These are phyloP conservation scores for Wickerhamomyces tratensis DNA, from an alignment of 805 yeast genomes.

Conservation along the genomic window DNA sequence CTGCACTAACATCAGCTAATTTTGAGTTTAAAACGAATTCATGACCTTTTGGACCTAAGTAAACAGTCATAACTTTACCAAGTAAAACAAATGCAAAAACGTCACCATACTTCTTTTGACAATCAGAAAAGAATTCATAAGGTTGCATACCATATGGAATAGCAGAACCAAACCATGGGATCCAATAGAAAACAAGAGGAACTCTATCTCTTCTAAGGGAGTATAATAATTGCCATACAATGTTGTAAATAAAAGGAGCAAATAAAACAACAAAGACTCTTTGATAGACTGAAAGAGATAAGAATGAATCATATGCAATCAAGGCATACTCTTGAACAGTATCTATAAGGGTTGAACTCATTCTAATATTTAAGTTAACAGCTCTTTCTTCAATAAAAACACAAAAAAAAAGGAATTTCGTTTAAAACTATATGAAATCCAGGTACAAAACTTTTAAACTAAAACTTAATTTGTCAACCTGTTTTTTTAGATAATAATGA, in stretches of 20 bases:
- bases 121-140: constrained; percentile 73
- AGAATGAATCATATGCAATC: constrained; percentile 12
- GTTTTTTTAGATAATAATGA: too few relatives aligned
- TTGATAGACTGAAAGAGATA: constrained; percentile 25
- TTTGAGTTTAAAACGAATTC: constrained; percentile 92
- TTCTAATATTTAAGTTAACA: too few relatives aligned
- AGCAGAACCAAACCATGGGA: constrained; percentile 96
- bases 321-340: neutral
- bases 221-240: constrained; percentile 58
- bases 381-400: too few relatives aligned
- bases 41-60: constrained; percentile 95
- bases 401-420: too few relatives aligned
- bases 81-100: constrained; percentile 82
- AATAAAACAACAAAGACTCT: constrained; percentile 23
- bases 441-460: too few relatives aligned
- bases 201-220: constrained; percentile 74
- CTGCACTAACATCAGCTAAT: constrained; percentile 85
- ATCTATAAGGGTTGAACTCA: neutral
- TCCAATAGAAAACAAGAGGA: constrained; percentile 84
- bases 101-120: constrained; percentile 83
- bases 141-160: constrained; percentile 88
- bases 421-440: too few relatives aligned
- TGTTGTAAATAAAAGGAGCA: constrained; percentile 53
- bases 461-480: too few relatives aligned
- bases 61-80: constrained; percentile 92